Percentiles rank a stretch among this genome's conserved stretches.
Conservation (phyloP, 2,329 filamentous ascomycete species). For the Beauveria bassiana region DNA sequence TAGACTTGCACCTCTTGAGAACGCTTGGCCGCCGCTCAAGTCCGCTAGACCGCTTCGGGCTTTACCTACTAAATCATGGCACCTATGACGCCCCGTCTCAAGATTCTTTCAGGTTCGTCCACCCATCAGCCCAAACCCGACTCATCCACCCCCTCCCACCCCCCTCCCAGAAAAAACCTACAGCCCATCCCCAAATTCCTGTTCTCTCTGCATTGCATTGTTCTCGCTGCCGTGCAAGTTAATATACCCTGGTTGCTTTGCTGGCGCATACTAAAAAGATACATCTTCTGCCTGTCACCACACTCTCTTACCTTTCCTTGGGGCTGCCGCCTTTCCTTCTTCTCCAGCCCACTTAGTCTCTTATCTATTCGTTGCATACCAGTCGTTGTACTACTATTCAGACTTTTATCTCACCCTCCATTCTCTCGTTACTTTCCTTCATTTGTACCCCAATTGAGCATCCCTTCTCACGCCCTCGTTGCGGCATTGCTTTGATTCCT, state of each 20-base stretch:
- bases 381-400: not conserved
- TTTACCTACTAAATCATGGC: constrained; percentile 41
- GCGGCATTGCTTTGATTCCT: constrained; percentile 1
- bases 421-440: not conserved
- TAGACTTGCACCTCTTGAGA: not conserved
- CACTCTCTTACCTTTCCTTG: not conserved
- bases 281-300: constrained; percentile 2
- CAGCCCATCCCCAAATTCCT: not conserved
- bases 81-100: constrained; percentile 51
- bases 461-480: constrained; percentile 8
- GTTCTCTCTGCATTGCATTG: constrained; percentile 5
- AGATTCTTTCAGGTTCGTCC: constrained; percentile 53
- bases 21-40: constrained; percentile 3
- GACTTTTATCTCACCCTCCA: not conserved
- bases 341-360: constrained; percentile 6
- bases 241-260: constrained; percentile 4
- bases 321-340: not conserved
- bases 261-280: constrained; percentile 7
- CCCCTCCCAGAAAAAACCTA: constrained; percentile 10
- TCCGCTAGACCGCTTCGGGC: constrained; percentile 30
- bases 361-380: constrained; percentile 2
- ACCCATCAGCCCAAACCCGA: constrained; percentile 18
- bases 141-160: constrained; percentile 7
- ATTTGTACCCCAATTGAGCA: constrained; percentile 11
- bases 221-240: not conserved